A percentile compares a stretch with the other conserved stretches of the same genome.
Conservation (phyloP, 495 filamentous ascomycete species). For the Penicilliopsis zonata region DNA sequence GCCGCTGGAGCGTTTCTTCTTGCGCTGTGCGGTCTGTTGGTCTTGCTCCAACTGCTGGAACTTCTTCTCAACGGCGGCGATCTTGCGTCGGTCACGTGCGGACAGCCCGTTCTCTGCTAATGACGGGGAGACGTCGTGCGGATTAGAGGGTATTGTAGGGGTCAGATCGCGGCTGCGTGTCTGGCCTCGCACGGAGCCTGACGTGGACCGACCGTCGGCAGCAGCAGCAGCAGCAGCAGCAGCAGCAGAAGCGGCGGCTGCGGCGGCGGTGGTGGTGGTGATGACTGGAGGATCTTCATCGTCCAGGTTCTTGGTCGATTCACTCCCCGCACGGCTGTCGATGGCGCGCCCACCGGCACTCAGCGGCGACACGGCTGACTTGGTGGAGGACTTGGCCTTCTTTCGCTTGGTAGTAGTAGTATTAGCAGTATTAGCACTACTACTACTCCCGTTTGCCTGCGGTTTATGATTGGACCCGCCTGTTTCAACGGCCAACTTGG, state of each 20-base stretch:
- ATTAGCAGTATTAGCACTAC: no score
- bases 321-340: conserved; percentile 73
- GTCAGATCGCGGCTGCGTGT: conserved; percentile 74
- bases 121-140: conserved; percentile 31
- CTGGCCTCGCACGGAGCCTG: conserved; percentile 63
- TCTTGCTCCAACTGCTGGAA: conserved; percentile 49
- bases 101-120: conserved; percentile 55
- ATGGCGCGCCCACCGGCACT: conserved; percentile 54
- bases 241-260: no score
- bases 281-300: conserved; percentile 45
- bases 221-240: no score
- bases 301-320: conserved; percentile 40
- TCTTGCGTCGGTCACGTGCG: conserved; percentile 77
- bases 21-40: conserved; percentile 26
- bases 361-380: conserved; percentile 51
- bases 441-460: conserved; percentile 22
- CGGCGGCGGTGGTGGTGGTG: no score
- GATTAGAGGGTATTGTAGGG: conserved; percentile 37
- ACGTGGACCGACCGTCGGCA: conserved; percentile 50
- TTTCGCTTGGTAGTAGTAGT: no score
- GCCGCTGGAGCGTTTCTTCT: conserved; percentile 36
- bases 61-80: conserved; percentile 69
- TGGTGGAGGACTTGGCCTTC: conserved; percentile 44
- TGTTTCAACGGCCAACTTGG: no score
- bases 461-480: conserved; percentile 19